These are phyloP conservation scores for Hyparrhenia diplandra DNA, from an alignment of 176 grass and related monocot genomes.

Conservation along the genomic window DNA sequence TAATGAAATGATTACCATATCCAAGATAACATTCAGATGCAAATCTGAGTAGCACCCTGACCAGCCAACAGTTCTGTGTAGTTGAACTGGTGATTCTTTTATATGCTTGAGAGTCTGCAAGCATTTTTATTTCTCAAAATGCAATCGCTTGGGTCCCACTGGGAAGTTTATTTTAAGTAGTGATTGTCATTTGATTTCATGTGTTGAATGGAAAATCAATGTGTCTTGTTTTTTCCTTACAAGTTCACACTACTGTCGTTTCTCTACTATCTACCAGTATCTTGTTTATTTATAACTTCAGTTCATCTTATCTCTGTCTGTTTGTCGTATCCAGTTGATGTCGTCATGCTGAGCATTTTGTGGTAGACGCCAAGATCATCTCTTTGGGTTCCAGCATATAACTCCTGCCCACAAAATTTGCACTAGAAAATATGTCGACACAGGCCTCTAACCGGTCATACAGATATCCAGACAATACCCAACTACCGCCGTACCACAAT, in stretches of 20 bases:
- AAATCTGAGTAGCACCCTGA: background rate
- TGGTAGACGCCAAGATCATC: constrained; percentile 21
- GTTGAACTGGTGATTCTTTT: background rate
- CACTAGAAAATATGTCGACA: constrained; percentile 28
- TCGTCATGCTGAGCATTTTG: constrained; percentile 3
- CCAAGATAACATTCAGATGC: background rate
- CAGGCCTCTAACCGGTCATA: constrained; percentile 40
- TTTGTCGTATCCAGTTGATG: constrained; percentile 34
- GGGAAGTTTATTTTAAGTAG: background rate
- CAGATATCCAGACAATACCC: constrained; percentile 34
- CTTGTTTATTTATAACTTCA: constrained; percentile 2
- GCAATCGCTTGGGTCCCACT: background rate
- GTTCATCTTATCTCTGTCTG: constrained; percentile 12
- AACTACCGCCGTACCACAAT: constrained; percentile 34
- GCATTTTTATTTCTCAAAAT: background rate
- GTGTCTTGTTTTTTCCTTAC: constrained; percentile 5
- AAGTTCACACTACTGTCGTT: background rate
- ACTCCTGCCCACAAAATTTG: constrained; percentile 20
- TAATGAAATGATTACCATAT: background rate
- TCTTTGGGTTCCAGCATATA: constrained; percentile 17
- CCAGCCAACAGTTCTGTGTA: background rate
- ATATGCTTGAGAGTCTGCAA: background rate
- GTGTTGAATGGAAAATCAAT: background rate
- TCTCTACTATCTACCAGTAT: background rate
- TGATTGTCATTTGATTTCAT: background rate